phyloP scores from a whole-genome alignment of 2,329 filamentous ascomycete genomes.

The Chrysosporium queenslandicum region DNA sequence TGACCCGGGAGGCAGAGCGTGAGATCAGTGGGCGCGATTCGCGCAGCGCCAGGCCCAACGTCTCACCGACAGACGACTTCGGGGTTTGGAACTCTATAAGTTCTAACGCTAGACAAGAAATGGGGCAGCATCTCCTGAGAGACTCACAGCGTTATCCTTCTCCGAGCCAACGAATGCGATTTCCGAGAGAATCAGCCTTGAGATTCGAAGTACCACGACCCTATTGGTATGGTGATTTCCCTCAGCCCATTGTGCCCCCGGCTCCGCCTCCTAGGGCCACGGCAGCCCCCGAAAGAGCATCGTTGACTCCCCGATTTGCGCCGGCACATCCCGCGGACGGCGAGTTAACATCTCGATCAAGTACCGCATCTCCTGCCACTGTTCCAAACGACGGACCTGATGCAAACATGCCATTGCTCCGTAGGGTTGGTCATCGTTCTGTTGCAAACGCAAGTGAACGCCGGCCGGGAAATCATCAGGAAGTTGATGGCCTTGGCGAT shows the following conservation, averaged over 20 bases:
- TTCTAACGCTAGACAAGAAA: conserved; percentile 25
- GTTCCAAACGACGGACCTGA: conserved; percentile 17
- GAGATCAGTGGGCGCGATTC: conserved; percentile 19
- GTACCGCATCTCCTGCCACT: background rate
- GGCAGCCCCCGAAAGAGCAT: conserved; percentile 16
- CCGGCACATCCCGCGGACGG: conserved; percentile 27
- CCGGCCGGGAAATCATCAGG: conserved; percentile 19
- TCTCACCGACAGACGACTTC: background rate
- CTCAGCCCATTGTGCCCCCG: background rate
- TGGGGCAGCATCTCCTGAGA: conserved; percentile 27
- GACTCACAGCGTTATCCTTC: conserved; percentile 29
- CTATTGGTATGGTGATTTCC: conserved; percentile 22
- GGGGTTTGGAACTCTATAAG: conserved; percentile 21
- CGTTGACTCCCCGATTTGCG: conserved; percentile 37
- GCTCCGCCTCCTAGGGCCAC: background rate
- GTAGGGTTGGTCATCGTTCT: conserved; percentile 30
- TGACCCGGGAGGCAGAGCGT: conserved; percentile 21
- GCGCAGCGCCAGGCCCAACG: background rate
- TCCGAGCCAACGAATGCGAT: conserved; percentile 28
- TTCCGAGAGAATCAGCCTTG: conserved; percentile 29
- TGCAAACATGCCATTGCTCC: conserved; percentile 23
- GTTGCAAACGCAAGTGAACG: conserved; percentile 20
- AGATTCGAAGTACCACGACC: conserved; percentile 25
- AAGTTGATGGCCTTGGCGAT: conserved; percentile 68
- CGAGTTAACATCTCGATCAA: background rate